These are phyloP conservation scores for Candida michaelii DNA, from an alignment of 805 yeast genomes.

Conservation along the genomic window DNA sequence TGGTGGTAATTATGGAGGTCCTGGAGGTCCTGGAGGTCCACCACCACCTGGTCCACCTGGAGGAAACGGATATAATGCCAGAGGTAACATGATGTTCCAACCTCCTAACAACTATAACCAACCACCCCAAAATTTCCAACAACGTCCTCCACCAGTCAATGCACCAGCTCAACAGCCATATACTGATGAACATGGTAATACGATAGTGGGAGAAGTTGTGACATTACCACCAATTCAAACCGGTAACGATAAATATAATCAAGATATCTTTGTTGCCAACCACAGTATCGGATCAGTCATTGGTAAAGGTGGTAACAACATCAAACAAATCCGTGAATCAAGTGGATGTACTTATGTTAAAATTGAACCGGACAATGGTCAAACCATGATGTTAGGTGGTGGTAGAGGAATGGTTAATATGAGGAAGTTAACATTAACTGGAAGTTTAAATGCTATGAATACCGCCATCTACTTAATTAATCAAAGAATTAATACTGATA, in stretches of 20 bases:
- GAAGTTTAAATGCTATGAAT: conserved; percentile 66
- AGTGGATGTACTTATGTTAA: conserved; percentile 73
- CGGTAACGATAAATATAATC: conserved; percentile 57
- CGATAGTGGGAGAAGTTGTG: conserved; percentile 44
- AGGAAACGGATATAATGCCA: conserved; percentile 14
- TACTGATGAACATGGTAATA: conserved; percentile 46
- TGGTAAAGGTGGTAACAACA: conserved; percentile 83
- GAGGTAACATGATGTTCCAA: conserved; percentile 51
- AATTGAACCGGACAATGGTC: conserved; percentile 61
- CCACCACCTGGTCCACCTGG: not conserved
- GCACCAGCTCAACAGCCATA: conserved; percentile 34
- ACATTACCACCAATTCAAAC: conserved; percentile 38
- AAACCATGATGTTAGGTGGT: conserved; percentile 46
- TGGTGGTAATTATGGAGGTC: conserved; percentile 4
- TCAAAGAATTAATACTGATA: conserved; percentile 68
- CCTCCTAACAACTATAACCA: conserved; percentile 60
- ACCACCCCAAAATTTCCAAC: conserved; percentile 29
- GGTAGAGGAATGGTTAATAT: conserved; percentile 44
- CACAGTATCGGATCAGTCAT: conserved; percentile 80
- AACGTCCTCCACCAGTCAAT: conserved; percentile 18
- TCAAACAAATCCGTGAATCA: conserved; percentile 70
- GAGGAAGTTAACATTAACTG: conserved; percentile 66
- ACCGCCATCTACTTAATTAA: conserved; percentile 71
- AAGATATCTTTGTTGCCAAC: conserved; percentile 74
- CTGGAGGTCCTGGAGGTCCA: not conserved